Percentiles rank a stretch among this genome's conserved stretches.
Conservation (phyloP, 2,329 filamentous ascomycete genomes). For the Clonostachys rosea region DNA sequence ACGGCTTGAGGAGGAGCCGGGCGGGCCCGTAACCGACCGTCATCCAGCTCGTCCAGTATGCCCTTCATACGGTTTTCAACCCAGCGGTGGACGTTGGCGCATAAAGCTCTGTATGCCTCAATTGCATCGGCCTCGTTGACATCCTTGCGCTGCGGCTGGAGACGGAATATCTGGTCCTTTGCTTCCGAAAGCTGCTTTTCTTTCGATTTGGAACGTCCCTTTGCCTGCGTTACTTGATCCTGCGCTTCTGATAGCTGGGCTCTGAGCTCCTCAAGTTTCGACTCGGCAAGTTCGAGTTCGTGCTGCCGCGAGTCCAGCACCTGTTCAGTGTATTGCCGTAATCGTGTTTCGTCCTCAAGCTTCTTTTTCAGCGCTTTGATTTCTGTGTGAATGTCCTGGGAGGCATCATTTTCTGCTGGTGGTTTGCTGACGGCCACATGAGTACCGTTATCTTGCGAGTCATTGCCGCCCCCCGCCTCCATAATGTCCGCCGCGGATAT, state of each 20-base stretch:
- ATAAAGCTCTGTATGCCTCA: constrained; percentile 22
- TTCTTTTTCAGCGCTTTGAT: constrained; percentile 11
- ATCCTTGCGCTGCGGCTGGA: constrained; percentile 23
- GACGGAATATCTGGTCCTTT: constrained; percentile 21
- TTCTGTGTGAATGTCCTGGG: constrained; percentile 5
- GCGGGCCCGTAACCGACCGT: constrained; percentile 13
- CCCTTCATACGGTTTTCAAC: constrained; percentile 23
- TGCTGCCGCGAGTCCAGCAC: constrained; percentile 27
- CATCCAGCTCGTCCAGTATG: constrained; percentile 22
- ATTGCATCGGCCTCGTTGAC: constrained; percentile 27
- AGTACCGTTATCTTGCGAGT: no score
- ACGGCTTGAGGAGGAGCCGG: constrained; percentile 16
- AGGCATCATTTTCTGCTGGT: not conserved
- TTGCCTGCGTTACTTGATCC: constrained; percentile 21
- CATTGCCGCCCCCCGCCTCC: not conserved
- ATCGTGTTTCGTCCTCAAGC: constrained; percentile 20
- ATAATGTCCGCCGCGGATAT: not conserved
- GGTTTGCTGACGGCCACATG: no score
- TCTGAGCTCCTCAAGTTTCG: constrained; percentile 18
- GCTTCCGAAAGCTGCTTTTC: constrained; percentile 19
- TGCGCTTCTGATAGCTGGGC: constrained; percentile 20
- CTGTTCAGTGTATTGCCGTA: constrained; percentile 26
- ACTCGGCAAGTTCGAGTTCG: constrained; percentile 25
- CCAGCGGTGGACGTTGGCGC: constrained; percentile 26
- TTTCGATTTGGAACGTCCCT: constrained; percentile 13